Conservation (phyloP, 768 basidiomycete species). For the Trichaptum fuscoviolaceum region DNA sequence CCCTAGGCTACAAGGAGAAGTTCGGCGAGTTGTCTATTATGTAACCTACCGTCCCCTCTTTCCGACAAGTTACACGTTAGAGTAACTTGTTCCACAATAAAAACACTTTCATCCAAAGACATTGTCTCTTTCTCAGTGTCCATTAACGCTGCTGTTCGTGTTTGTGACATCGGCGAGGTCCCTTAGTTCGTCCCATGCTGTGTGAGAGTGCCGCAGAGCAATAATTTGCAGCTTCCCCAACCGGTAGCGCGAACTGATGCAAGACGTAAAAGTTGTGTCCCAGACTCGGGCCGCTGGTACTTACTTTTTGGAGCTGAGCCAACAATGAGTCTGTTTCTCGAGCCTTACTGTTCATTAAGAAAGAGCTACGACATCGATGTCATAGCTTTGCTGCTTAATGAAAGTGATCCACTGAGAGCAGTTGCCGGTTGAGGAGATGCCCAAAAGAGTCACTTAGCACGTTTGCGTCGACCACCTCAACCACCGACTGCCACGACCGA, state of each 20-base stretch:
- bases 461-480: neutral
- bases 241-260: neutral
- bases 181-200: neutral
- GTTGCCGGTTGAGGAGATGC: neutral
- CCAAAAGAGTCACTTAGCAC: neutral
- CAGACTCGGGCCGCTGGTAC: neutral
- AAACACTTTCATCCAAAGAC: neutral
- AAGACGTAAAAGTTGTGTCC: neutral
- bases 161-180: too few relatives aligned
- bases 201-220: neutral
- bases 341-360: too few relatives aligned
- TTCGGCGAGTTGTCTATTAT: constrained; percentile 91
- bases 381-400: too few relatives aligned
- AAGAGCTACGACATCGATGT: too few relatives aligned
- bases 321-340: too few relatives aligned
- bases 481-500: neutral
- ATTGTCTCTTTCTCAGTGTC: too few relatives aligned
- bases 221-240: neutral
- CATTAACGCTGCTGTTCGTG: too few relatives aligned
- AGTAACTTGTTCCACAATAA: neutral
- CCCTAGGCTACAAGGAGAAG: constrained; percentile 86
- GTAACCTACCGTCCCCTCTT: constrained; percentile 38
- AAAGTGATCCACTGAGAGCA: too few relatives aligned
- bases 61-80: neutral
- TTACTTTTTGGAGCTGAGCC: too few relatives aligned